Evolutionary conservation across 2,329 filamentous ascomycete genomes (phyloP).

Genomic region (Anisogramma anomala): DNA sequence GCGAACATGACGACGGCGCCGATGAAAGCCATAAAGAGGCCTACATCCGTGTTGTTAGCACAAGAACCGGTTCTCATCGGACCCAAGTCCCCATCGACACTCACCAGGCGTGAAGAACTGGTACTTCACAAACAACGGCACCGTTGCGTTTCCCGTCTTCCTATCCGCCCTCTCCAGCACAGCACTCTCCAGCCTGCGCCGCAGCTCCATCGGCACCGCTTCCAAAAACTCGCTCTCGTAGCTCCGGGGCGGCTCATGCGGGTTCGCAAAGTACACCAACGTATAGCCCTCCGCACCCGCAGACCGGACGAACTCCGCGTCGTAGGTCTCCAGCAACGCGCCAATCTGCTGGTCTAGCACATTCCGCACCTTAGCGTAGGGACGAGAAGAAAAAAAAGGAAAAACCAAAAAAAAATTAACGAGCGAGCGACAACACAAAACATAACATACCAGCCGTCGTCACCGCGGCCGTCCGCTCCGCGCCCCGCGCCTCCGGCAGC

Average conservation of each 20-base stretch:
- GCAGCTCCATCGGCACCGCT: conserved; percentile 59
- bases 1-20: conserved; percentile 58
- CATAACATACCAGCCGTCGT: conserved; percentile 34
- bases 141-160: conserved; percentile 31
- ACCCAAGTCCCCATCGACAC: conserved; percentile 18
- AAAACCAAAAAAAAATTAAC: too few species aligned
- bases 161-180: conserved; percentile 26
- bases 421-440: too few species aligned
- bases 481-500: conserved; percentile 25
- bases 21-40: conserved; percentile 78
- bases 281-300: conserved; percentile 46
- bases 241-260: conserved; percentile 31
- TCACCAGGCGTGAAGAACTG: conserved; percentile 84
- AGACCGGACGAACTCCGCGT: conserved; percentile 22
- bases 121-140: conserved; percentile 75
- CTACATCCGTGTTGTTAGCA: conserved; percentile 31
- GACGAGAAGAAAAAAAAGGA: too few species aligned
- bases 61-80: too few species aligned
- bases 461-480: conserved; percentile 34
- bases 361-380: too few species aligned
- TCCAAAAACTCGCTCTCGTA: conserved; percentile 59
- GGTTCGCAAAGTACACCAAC: conserved; percentile 62
- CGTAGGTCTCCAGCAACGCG: conserved; percentile 27
- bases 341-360: conserved; percentile 42
- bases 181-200: conserved; percentile 38